These are phyloP conservation scores for Chiua virens DNA, from an alignment of 768 basidiomycete genomes.

Conservation along the genomic window DNA sequence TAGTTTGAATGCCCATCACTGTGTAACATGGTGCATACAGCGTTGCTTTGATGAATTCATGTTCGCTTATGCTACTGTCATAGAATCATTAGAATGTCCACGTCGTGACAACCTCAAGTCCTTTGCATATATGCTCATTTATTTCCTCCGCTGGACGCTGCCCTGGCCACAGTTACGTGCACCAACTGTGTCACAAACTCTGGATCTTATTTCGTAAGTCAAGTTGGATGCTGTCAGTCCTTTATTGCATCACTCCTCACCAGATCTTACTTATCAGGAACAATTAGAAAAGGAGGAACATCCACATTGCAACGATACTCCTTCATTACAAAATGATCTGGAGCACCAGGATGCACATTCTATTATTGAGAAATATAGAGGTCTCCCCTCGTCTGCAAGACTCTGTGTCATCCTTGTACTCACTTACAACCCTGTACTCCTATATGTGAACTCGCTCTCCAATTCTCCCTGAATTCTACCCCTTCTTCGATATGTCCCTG, in stretches of 20 bases:
- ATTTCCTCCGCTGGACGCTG: slow-evolving; percentile 74
- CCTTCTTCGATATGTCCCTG: slow-evolving; percentile 20
- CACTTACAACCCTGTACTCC: slow-evolving; percentile 20
- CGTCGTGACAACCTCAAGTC: slow-evolving; percentile 82
- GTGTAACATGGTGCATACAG: too few relatives aligned
- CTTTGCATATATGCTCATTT: slow-evolving; percentile 80
- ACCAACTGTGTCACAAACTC: slow-evolving; percentile 63
- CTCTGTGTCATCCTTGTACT: slow-evolving; percentile 12
- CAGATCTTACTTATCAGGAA: slow-evolving; percentile 12
- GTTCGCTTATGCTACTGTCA: too few relatives aligned
- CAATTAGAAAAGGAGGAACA: slow-evolving; percentile 3
- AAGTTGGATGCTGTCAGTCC: slow-evolving; percentile 58
- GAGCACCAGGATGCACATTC: slow-evolving; percentile 14
- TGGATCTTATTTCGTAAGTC: slow-evolving; percentile 74
- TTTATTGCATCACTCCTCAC: slow-evolving; percentile 15
- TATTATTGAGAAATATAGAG: slow-evolving; percentile 16
- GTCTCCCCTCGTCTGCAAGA: slow-evolving; percentile 8
- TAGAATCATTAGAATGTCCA: too few relatives aligned
- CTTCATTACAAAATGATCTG: neutral
- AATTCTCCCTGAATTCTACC: slow-evolving; percentile 1
- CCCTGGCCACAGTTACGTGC: slow-evolving; percentile 79
- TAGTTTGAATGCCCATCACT: too few relatives aligned
- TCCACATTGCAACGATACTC: neutral
- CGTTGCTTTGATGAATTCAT: too few relatives aligned
- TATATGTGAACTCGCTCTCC: slow-evolving; percentile 9